These are phyloP conservation scores for Beauveria australis DNA, from an alignment of 2,329 filamentous ascomycete species.

Conservation along the genomic window DNA sequence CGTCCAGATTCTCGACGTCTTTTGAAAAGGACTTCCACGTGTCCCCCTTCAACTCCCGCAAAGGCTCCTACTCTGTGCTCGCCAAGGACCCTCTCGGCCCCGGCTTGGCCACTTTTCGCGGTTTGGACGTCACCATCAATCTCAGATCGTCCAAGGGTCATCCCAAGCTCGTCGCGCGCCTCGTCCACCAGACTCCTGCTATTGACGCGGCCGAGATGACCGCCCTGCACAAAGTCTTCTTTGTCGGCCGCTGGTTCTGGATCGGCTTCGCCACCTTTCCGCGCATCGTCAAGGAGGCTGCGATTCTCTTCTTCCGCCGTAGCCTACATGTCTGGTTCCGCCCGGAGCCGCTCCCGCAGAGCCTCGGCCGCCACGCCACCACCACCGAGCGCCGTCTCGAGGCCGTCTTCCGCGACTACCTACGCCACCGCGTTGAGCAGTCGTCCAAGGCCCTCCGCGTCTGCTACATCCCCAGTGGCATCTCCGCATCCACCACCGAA, in stretches of 20 bases:
- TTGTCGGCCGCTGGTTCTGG: slow-evolving; percentile 56
- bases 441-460: slow-evolving; percentile 38
- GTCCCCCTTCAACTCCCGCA: slow-evolving; percentile 62
- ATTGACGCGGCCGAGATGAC: slow-evolving; percentile 42
- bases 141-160: slow-evolving; percentile 51
- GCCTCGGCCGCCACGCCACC: slow-evolving; percentile 45
- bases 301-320: slow-evolving; percentile 44
- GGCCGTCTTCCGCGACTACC: slow-evolving; percentile 37
- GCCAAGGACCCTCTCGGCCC: slow-evolving; percentile 37
- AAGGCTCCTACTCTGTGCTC: slow-evolving; percentile 44
- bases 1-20: slow-evolving; percentile 21
- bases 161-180: slow-evolving; percentile 51
- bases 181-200: slow-evolving; percentile 44
- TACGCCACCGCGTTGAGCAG: slow-evolving; percentile 40
- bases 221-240: slow-evolving; percentile 32
- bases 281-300: slow-evolving; percentile 55
- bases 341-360: slow-evolving; percentile 52
- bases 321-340: slow-evolving; percentile 57
- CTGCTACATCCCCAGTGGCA: slow-evolving; percentile 45
- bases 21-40: slow-evolving; percentile 71
- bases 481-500: slow-evolving; percentile 15
- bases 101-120: slow-evolving; percentile 27
- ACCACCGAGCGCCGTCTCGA: slow-evolving; percentile 40
- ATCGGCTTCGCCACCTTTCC: slow-evolving; percentile 59
- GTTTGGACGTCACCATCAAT: slow-evolving; percentile 52